Evolutionary conservation across 148 eudicot species (phyloP), one percentile per base, ranked within the genome.

Genomic region (Rhododendron williamsianum): DNA sequence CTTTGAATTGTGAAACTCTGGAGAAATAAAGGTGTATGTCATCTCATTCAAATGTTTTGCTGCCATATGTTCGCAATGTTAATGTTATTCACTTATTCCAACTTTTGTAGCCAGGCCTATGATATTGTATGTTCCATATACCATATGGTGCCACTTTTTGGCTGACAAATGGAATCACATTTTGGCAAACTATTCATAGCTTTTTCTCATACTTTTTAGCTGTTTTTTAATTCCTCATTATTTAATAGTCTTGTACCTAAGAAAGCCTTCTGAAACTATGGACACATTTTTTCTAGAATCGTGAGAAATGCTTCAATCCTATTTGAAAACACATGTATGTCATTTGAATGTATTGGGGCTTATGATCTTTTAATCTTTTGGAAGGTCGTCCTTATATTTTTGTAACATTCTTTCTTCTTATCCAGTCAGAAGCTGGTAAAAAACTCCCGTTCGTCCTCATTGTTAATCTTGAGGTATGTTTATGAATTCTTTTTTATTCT

Each of bases 371-470:
- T 82, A 2, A 35, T 46, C 30, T 35, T 45, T 65, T 79, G 46
- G 69, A 49, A 30, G 41, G 79, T 72, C 3, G 6, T 45, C 33
- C 8, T 78, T 60, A 49, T 35, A 49, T 18, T 60, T 13, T 30
- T 30, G 4, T 84, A 13, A 88, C 52, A 48, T 60, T n/a, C 15
- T 45, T 81, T 77, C 52, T 87, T 87, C 73, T 58, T 83, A 91
- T 88, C 77, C 98, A 97, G 99, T 91, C 98, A 82, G 95, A 93
- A 88, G 96, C 93, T 78, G 99, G 99, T 81, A 94, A 86, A 87
- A 93, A 87, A 82, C 93, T 95, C 78, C 99, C 98, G n/a, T 97
- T 97, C 88, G 84, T 95, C 89, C 92, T 97, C 78, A 86, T 95
- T 65, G 84, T 97, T 78, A 97, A 97, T 89, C 98, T 97, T 85